Evolutionary conservation across 805 yeast species (phyloP).

Genomic region (Ogataea paradorogensis): DNA sequence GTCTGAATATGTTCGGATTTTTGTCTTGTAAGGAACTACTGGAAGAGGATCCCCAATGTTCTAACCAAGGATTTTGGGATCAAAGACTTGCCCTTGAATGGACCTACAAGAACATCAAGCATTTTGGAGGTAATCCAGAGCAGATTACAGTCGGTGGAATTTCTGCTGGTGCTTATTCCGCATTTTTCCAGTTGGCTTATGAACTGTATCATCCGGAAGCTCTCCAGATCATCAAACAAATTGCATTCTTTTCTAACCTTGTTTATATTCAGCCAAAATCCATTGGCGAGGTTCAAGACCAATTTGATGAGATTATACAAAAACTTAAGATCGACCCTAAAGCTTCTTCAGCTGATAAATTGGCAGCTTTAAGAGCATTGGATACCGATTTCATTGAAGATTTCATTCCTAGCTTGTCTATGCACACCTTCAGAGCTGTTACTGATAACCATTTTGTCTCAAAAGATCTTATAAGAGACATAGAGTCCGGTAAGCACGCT

Average conservation of each 20-base stretch:
- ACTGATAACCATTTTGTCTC: conserved; percentile 39
- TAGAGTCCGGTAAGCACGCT: conserved; percentile 31
- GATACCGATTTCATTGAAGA: conserved; percentile 17
- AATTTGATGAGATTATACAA: conserved; percentile 35
- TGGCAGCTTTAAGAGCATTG: conserved; percentile 4
- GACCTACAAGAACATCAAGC: conserved; percentile 39
- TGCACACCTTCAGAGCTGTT: conserved; percentile 37
- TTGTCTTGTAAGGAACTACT: conserved; percentile 37
- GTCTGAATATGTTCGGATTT: conserved; percentile 40
- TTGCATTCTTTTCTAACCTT: conserved; percentile 35
- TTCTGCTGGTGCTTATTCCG: conserved; percentile 45
- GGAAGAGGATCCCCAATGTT: conserved; percentile 29
- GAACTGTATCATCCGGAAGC: conserved; percentile 41
- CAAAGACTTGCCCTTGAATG: conserved; percentile 46
- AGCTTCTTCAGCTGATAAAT: conserved; percentile 3
- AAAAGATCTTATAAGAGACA: conserved; percentile 30
- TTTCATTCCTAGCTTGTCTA: conserved; percentile 19
- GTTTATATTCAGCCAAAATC: conserved; percentile 39
- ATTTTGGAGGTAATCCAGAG: conserved; percentile 47
- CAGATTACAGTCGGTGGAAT: conserved; percentile 44
- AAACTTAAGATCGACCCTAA: conserved; percentile 15
- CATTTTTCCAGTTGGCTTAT: conserved; percentile 41
- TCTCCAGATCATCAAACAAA: conserved; percentile 38
- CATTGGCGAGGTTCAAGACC: conserved; percentile 33
- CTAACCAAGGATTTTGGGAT: conserved; percentile 45